Conservation (phyloP, 2,329 filamentous ascomycete species). For the Dothistroma septosporum region DNA sequence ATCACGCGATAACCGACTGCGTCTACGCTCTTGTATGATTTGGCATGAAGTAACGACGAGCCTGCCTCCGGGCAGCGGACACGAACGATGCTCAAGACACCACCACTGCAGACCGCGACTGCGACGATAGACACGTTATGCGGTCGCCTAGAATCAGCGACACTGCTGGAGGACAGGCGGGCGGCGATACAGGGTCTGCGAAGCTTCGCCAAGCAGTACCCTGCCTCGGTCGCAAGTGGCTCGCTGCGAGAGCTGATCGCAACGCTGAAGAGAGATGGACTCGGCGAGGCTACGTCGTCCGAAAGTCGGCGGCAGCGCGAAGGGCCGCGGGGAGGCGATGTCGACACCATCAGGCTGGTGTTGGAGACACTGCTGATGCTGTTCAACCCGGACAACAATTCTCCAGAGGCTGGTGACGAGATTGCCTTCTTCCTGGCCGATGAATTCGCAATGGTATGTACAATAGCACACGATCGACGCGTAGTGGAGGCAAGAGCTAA, state of each 20-base stretch:
- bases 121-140: constrained; percentile 91
- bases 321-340: constrained; percentile 54
- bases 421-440: constrained; percentile 94
- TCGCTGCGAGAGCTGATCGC: constrained; percentile 84
- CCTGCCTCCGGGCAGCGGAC: constrained; percentile 24
- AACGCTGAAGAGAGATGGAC: constrained; percentile 71
- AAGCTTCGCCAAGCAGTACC: constrained; percentile 94
- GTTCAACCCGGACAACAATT: constrained; percentile 65
- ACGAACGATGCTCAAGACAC: constrained; percentile 57
- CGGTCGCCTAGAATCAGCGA: constrained; percentile 80
- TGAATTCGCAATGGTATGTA: constrained; percentile 81
- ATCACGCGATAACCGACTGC: not conserved
- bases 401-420: constrained; percentile 88
- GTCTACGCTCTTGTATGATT: no score
- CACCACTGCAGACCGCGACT: constrained; percentile 91
- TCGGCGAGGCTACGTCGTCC: constrained; percentile 27
- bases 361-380: constrained; percentile 94
- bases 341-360: constrained; percentile 92
- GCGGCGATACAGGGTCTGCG: constrained; percentile 88
- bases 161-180: constrained; percentile 87
- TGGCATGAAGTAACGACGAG: constrained; percentile 19
- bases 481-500: constrained; percentile 41
- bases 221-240: constrained; percentile 89
- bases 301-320: constrained; percentile 51
- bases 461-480: not conserved